Evolutionary conservation across 1,139 yeast species (phyloP), one percentile per base, ranked within the genome.

Genomic region (Saccharomycopsis crataegensis): DNA sequence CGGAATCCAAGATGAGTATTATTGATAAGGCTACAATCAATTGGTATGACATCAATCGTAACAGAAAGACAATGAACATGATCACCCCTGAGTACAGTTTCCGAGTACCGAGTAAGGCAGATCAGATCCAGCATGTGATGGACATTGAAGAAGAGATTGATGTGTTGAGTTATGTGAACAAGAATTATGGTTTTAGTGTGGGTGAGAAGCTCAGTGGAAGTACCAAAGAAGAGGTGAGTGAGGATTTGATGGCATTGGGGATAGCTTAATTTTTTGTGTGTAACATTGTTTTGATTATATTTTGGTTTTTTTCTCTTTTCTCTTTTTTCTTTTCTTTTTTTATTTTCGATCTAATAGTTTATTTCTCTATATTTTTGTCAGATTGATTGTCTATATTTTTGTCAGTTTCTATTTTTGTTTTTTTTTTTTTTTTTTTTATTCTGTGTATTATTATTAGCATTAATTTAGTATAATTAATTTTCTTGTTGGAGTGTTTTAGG

Each of bases 1-100:
- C 83, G 63, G 96, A 90, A 64, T 68, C 78, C 49, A 85, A 91
- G 59, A 77, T 78, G 56, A 73, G 75, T 41, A 74, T 89, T 73
- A 76, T 93, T 52, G 76, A 80, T 56, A 77, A 80, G 17, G 87
- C 96, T 5, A 91, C 98, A 1, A 80, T 87, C 49, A 77, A 82
- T 60, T 93, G 99, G 98, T 93, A 93, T 70, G 85, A 86, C 61
- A 86, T 91, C 63, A 91, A 91, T 68, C 82, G 85, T 62, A 99
- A 93, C 67, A 76, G 98, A 61, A 78, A 96, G 60, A 83, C 82
- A 53, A 77, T 90, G 80, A 98, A 91, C 66, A 80, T 83, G 60
- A 67, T 84, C 49, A 90, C 75, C 4, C 80, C 83, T 0, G 78
- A 77, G 50, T 56, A 56, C 45, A 33, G 49, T 43, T 69, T 59